These are phyloP conservation scores for Erythrophleum fordii DNA, from an alignment of 306 rosid species.

Conservation along the genomic window DNA sequence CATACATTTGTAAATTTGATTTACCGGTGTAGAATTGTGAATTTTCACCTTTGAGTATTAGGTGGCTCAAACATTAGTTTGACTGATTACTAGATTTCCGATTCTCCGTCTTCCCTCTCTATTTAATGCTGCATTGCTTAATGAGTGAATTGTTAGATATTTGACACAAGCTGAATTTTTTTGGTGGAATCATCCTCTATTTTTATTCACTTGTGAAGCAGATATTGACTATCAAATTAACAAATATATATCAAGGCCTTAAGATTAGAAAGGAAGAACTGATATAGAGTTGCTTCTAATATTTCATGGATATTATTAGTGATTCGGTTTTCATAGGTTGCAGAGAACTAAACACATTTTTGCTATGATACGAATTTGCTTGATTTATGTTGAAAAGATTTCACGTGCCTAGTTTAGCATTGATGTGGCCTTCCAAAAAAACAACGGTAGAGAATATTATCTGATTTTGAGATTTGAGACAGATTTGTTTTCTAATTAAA, in stretches of 20 bases:
- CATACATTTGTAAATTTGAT: too few species aligned
- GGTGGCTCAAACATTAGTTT: neutral
- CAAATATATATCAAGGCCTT: too few species aligned
- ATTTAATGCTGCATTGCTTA: neutral
- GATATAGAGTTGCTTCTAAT: slow-evolving; percentile 9
- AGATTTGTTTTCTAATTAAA: neutral
- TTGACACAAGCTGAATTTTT: too few species aligned
- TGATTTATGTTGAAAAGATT: neutral
- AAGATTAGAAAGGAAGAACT: slow-evolving; percentile 10
- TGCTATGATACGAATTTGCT: too few species aligned
- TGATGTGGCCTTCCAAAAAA: neutral
- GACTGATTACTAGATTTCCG: neutral
- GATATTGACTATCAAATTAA: too few species aligned
- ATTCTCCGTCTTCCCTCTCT: neutral
- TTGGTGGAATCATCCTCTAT: too few species aligned
- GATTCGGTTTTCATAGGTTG: slow-evolving; percentile 11
- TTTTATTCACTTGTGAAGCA: neutral
- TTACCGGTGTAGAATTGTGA: too few species aligned
- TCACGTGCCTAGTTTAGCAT: neutral
- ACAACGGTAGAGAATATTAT: neutral
- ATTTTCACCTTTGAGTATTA: neutral
- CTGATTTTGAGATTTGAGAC: neutral
- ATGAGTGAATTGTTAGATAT: neutral
- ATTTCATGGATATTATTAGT: slow-evolving; percentile 13
- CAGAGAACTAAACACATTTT: neutral